Base-by-base conservation (phyloP, 2,329 filamentous ascomycete species). In the Erysiphe pulchra region DNA sequence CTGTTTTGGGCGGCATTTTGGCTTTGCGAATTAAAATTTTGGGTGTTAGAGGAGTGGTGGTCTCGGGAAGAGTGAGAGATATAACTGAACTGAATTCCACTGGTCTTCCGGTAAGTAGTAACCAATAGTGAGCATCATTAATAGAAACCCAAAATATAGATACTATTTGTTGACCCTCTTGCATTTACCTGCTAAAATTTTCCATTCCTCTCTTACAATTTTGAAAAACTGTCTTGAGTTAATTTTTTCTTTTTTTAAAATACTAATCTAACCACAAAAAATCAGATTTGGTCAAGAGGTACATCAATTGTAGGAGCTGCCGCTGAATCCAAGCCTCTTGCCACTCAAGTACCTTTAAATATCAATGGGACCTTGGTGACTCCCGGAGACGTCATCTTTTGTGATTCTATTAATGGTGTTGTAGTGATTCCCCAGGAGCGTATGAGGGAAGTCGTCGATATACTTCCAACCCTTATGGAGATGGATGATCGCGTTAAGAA, bases 341-440 rank as follows among this genome's bases (percentile, higher is more conserved):
- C 69, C 2, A 60, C 66, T 24, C 60, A 68, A 52, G 61, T 67
- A 14, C 59, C 65, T 30, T 52, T 69, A 16, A 51, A 61, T 16
- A 60, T 69, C 41, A 60, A 64, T 40, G 65, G 63, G 37, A 62
- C 63, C 38, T 49, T 59, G 33, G 57, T 69, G 43, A 56, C 51
- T 16, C 65, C 62, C 57, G 76, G 78, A 8, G 80, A 85, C 58
- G 66, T 84, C 34, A 65, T 81, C 41, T 75, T 82, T 59, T 70
- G 73, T 47, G 80, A 85, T 56, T 68, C 73, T 4, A 61, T 64
- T n/a, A 79, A 82, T 50, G 80, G 77, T 0, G 70, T 79, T 1
- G 77, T 81, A 12, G 66, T 72, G 28, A 77, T 85, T 47, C 80
- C 80, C 1, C 61, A 63, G 42, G 67, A 66, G 32, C 70, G 73